A percentile compares a stretch with the other conserved stretches of the same genome.
Conservation (phyloP, 2,329 filamentous ascomycete genomes). For the Curvularia spicifera region DNA sequence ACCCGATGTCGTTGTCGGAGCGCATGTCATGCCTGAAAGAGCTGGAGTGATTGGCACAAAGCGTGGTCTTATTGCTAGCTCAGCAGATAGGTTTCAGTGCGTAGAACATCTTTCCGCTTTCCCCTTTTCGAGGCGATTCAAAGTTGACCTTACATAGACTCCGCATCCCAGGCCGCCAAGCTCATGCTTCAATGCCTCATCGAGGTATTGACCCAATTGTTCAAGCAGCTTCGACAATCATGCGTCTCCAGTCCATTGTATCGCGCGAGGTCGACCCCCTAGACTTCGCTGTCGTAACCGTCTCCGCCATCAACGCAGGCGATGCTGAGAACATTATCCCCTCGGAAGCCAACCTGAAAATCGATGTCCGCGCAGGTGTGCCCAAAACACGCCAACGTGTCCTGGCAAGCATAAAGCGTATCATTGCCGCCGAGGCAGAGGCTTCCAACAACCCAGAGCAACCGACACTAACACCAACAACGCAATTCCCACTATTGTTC, state of each 20-base stretch:
- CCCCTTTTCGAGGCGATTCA: too few species aligned
- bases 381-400: slow-evolving; percentile 56
- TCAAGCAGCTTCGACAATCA: slow-evolving; percentile 62
- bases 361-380: slow-evolving; percentile 61
- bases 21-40: slow-evolving; percentile 61
- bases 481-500: slow-evolving; percentile 57
- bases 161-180: slow-evolving; percentile 64
- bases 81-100: slow-evolving; percentile 50
- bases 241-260: slow-evolving; percentile 66
- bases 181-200: slow-evolving; percentile 65
- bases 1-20: slow-evolving; percentile 64
- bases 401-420: slow-evolving; percentile 57
- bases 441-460: slow-evolving; percentile 55
- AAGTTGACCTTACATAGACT: slow-evolving; percentile 50
- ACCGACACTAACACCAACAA: slow-evolving; percentile 53
- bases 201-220: slow-evolving; percentile 64
- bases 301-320: slow-evolving; percentile 64
- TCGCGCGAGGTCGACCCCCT: slow-evolving; percentile 61
- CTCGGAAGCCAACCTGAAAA: slow-evolving; percentile 60
- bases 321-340: slow-evolving; percentile 67
- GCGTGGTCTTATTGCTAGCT: slow-evolving; percentile 50
- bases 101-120: not conserved
- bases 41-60: slow-evolving; percentile 52
- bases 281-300: slow-evolving; percentile 64
- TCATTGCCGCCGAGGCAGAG: slow-evolving; percentile 62